Conservation (phyloP, 2,329 filamentous ascomycete species). For the Curvularia hawaiiensis region DNA sequence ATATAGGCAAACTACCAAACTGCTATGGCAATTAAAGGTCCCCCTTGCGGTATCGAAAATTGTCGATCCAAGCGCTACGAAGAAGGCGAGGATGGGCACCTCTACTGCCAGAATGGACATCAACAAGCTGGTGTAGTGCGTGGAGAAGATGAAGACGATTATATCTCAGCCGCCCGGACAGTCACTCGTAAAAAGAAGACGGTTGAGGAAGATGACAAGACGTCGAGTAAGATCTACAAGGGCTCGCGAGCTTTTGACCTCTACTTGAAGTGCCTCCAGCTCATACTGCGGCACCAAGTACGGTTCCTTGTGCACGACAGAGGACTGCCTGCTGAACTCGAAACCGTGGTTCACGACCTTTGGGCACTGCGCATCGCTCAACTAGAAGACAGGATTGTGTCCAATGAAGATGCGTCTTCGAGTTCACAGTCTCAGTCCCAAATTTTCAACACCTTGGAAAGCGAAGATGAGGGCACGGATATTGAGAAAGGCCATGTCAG, state of each 20-base stretch:
- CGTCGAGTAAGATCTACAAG: slow-evolving; percentile 55
- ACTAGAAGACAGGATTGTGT: slow-evolving; percentile 54
- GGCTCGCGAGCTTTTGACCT: slow-evolving; percentile 75
- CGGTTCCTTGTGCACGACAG: slow-evolving; percentile 72
- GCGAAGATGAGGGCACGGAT: slow-evolving; percentile 47
- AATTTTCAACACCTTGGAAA: slow-evolving; percentile 64
- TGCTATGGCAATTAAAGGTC: slow-evolving; percentile 29
- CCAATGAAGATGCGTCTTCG: slow-evolving; percentile 37
- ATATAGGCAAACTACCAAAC: not conserved
- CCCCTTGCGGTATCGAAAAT: slow-evolving; percentile 60
- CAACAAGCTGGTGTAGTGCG: slow-evolving; percentile 52
- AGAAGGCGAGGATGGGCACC: slow-evolving; percentile 75
- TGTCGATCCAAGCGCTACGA: slow-evolving; percentile 71
- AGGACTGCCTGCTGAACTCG: slow-evolving; percentile 72
- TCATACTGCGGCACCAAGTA: slow-evolving; percentile 82
- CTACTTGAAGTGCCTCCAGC: slow-evolving; percentile 82
- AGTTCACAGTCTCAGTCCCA: slow-evolving; percentile 55
- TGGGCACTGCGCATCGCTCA: slow-evolving; percentile 77
- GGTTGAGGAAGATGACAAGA: slow-evolving; percentile 53
- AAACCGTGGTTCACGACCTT: slow-evolving; percentile 79
- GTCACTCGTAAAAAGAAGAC: slow-evolving; percentile 62
- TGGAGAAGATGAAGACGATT: slow-evolving; percentile 65
- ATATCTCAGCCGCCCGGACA: slow-evolving; percentile 65
- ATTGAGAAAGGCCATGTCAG: slow-evolving; percentile 25
- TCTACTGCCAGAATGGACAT: slow-evolving; percentile 82